A percentile compares a stretch with the other conserved stretches of the same genome.
Evolutionary conservation across 495 filamentous ascomycete genomes (phyloP).

Genomic region (Lophium mytilinum): DNA sequence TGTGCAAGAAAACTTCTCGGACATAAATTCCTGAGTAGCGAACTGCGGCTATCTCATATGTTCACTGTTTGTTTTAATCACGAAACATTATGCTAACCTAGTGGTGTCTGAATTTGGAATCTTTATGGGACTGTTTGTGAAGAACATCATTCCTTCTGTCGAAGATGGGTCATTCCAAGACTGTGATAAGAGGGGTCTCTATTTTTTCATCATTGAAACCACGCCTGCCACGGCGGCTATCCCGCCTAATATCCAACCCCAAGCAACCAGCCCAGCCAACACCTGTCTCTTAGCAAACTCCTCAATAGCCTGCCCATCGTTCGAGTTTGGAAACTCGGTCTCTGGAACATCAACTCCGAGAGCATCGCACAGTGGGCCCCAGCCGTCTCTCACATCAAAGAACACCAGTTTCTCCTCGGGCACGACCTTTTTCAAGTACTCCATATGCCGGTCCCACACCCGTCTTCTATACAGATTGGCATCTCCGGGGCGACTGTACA

Average conservation of each 20-base stretch:
- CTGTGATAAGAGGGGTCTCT: no score
- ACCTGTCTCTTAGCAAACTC: not conserved
- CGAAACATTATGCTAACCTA: no score
- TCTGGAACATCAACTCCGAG: not conserved
- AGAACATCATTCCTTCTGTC: no score
- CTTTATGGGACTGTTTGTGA: no score
- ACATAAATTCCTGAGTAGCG: constrained; percentile 34
- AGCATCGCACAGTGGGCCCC: not conserved
- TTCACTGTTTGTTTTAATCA: no score
- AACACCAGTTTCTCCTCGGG: constrained; percentile 6
- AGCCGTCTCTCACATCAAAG: constrained; percentile 8
- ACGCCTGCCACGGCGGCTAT: no score
- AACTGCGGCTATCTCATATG: no score
- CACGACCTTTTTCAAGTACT: constrained; percentile 1
- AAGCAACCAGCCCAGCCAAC: not conserved
- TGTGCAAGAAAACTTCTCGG: constrained; percentile 67
- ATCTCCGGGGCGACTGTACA: not conserved
- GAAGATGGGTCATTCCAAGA: no score
- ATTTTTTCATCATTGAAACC: no score
- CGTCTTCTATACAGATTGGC: no score
- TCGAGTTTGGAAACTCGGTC: constrained; percentile 4
- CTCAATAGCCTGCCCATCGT: constrained; percentile 8
- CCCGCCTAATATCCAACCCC: not conserved
- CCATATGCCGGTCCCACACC: constrained; percentile 1
- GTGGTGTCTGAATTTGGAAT: no score